Evolutionary conservation across 2,329 filamentous ascomycete genomes (phyloP), one percentile per base, ranked within the genome.

Genomic region (Fusarium mexicanum): DNA sequence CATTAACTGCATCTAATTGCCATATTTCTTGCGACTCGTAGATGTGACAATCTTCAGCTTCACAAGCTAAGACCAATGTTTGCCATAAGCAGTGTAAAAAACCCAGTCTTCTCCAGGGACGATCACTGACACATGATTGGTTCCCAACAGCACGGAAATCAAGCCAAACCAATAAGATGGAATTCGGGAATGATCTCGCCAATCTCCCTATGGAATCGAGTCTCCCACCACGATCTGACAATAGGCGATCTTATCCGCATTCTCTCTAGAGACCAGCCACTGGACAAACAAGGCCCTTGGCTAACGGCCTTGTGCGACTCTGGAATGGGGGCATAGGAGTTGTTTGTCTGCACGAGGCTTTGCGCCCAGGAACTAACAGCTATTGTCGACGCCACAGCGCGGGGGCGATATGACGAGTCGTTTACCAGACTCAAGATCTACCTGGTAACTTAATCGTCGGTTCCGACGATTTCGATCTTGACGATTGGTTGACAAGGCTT

Each of bases 401-500:
- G 24, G 33, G 24, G 51, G 35, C 24, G 2, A 35, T 24, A 2
- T 35, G 31, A 53, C 7, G 6, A 53, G 31, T 26, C 31, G 31
- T 29, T 12, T 38, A 37, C n/a, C n/a, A 37, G 13, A 20, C 3
- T 3, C 3, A 11, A 10, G 3, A 40, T 2, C 1, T 18, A 22
- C 10, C 24, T 2, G 6, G 16, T 5, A 29, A 17, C 7, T 40
- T 3, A 2, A 18, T 29, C 33, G 13, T 29, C 48, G 24, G 33
- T 6, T 2, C 50, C 50, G 33, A 38, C 3, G 33, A 10, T 12
- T 26, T 38, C 12, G 20, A 20, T 20, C 33, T 54, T 22, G 24
- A 12, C 5, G 24, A 29, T 54, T 54, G 20, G 35, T 17, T 22
- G 2, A 3, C 0, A 5, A 9, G 1, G 8, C 7, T n/a, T 43